Percentiles rank a stretch among this genome's conserved stretches.
These are phyloP conservation scores for Cornus kousa DNA, from an alignment of 148 eudicot genomes.

Conservation along the genomic window DNA sequence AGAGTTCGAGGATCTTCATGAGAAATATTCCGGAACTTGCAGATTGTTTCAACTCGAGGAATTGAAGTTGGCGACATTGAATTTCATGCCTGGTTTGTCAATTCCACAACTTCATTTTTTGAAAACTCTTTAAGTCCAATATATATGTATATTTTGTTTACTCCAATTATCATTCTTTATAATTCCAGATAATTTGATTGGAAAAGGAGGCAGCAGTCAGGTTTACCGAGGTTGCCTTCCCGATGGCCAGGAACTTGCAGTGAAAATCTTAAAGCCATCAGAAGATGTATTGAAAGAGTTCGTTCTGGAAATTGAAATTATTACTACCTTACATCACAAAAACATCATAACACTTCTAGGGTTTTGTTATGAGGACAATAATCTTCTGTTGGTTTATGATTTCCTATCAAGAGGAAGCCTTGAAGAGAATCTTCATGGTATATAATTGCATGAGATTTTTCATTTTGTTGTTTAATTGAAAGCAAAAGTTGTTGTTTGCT, in stretches of 20 bases:
- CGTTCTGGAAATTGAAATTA: conserved; percentile 70
- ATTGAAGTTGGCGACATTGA: conserved; percentile 63
- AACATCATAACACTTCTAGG: conserved; percentile 81
- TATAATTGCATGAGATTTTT: not conserved
- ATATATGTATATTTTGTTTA: not conserved
- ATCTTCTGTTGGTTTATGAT: conserved; percentile 72
- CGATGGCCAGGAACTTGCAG: conserved; percentile 89
- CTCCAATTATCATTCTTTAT: not conserved
- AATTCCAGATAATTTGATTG: conserved; percentile 65
- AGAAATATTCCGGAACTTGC: conserved; percentile 70
- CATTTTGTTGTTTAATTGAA: not conserved
- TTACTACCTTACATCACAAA: conserved; percentile 76
- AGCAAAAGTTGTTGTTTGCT: not conserved
- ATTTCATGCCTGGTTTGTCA: conserved; percentile 62
- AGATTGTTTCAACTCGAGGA: conserved; percentile 70
- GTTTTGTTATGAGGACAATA: conserved; percentile 64
- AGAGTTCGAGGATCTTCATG: conserved; percentile 63
- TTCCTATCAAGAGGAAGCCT: conserved; percentile 82
- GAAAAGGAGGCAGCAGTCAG: conserved; percentile 85
- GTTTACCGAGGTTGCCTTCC: conserved; percentile 74
- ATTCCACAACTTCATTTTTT: not conserved
- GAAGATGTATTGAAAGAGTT: conserved; percentile 71
- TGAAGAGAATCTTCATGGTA: conserved; percentile 89
- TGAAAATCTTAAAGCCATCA: conserved; percentile 74
- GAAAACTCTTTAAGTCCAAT: not conserved